Conservation (phyloP, 225 moss, liverwort and hornwort species). For the Marchantia polymorpha region DNA sequence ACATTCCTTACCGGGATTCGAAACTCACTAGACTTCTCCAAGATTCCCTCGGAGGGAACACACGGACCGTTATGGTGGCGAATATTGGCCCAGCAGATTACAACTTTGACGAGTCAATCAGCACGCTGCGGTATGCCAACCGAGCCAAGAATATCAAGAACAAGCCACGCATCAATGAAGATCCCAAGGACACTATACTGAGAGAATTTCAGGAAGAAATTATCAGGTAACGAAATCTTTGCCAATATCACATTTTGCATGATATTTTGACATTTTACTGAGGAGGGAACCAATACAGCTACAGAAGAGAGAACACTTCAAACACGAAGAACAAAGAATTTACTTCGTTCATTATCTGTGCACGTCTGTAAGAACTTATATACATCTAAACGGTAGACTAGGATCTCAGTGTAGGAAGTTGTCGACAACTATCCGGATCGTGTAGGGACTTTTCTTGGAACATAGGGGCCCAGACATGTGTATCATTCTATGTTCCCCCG, state of each 20-base stretch:
- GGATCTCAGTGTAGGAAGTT: too few relatives aligned
- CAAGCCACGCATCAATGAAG: constrained; percentile 91
- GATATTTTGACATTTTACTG: not conserved
- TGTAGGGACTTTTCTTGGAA: too few relatives aligned
- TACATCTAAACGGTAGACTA: too few relatives aligned
- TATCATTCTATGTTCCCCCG: too few relatives aligned
- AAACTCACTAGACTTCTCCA: constrained; percentile 93
- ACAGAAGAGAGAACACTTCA: too few relatives aligned
- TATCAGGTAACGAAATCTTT: constrained; percentile 50
- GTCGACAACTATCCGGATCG: too few relatives aligned
- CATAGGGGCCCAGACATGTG: too few relatives aligned
- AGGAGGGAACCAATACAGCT: too few relatives aligned
- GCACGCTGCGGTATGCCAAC: constrained; percentile 94
- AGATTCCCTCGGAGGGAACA: constrained; percentile 93
- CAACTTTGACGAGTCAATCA: constrained; percentile 89
- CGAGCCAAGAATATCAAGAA: constrained; percentile 97
- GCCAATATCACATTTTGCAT: not conserved
- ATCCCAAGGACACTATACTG: constrained; percentile 88
- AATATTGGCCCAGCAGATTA: constrained; percentile 97
- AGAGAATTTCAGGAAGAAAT: constrained; percentile 97
- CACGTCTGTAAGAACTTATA: too few relatives aligned
- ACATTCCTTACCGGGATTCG: constrained; percentile 93
- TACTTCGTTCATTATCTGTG: too few relatives aligned
- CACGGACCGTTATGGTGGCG: constrained; percentile 92
- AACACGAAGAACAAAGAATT: too few relatives aligned